Evolutionary conservation across 129 eudicot genomes (phyloP).

Genomic region (Flaveria sonorensis): DNA sequence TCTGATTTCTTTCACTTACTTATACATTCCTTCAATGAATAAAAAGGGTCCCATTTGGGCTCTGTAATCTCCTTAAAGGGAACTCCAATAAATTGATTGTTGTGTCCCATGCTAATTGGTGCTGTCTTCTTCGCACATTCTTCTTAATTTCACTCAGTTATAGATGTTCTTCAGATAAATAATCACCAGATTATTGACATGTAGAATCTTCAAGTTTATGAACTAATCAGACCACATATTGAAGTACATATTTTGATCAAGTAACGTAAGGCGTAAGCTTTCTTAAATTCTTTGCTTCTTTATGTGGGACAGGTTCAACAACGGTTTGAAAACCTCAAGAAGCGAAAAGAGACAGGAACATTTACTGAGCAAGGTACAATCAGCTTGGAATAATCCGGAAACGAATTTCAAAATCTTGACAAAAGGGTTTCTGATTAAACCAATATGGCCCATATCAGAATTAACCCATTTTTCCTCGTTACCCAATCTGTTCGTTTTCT

Average conservation of each 20-base stretch:
- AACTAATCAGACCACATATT: constrained; percentile 7
- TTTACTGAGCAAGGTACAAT: constrained; percentile 83
- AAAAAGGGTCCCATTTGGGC: not conserved
- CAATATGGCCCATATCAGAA: not conserved
- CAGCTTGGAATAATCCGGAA: not conserved
- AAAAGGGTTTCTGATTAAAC: not conserved
- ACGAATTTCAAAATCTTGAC: not conserved
- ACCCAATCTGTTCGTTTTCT: not conserved
- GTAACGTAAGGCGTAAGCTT: not conserved
- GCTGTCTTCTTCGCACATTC: not conserved
- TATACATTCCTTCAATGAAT: not conserved
- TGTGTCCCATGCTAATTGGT: constrained; percentile 1
- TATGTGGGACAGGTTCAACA: constrained; percentile 70
- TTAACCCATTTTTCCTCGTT: not conserved
- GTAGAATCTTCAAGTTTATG: constrained; percentile 7
- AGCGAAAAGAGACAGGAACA: constrained; percentile 83
- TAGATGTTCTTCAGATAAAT: not conserved
- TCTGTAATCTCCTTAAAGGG: not conserved
- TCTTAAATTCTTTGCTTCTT: not conserved
- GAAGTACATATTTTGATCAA: not conserved
- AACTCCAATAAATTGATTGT: not conserved
- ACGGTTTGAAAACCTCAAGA: constrained; percentile 90
- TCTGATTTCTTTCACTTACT: not conserved
- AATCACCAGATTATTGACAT: constrained; percentile 18
- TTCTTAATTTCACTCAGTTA: not conserved